A percentile compares a stretch with the other conserved stretches of the same genome.
phyloP scores from a whole-genome alignment of 2,329 filamentous ascomycete species.

The Aspergillus sp. region DNA sequence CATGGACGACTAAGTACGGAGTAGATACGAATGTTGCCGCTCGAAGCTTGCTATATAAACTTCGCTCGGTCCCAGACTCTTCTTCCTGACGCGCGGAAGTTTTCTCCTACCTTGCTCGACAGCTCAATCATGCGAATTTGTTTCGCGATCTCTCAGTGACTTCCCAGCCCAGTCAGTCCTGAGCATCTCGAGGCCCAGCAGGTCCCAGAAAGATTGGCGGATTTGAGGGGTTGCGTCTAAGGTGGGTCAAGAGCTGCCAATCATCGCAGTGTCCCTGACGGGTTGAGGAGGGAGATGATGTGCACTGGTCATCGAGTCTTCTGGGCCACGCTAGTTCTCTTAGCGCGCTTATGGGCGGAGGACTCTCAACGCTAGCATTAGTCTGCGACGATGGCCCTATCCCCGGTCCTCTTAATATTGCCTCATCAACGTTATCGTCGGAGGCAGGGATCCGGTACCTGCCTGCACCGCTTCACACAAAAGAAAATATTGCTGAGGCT shows the following conservation, averaged over 20 bases:
- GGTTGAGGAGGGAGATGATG: constrained; percentile 23
- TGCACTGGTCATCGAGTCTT: constrained; percentile 27
- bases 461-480: background rate
- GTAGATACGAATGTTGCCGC: background rate
- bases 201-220: constrained; percentile 4
- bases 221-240: constrained; percentile 27
- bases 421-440: constrained; percentile 4
- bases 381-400: constrained; percentile 1
- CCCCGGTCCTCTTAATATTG: constrained; percentile 10
- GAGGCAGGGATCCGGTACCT: background rate
- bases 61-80: background rate
- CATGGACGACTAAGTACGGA: background rate
- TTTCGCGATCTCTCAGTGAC: background rate
- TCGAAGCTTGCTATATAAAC: background rate
- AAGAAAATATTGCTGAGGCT: background rate
- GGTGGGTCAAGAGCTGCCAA: constrained; percentile 25
- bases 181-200: background rate
- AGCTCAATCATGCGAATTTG: background rate
- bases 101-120: background rate
- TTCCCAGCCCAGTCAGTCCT: background rate
- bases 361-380: constrained; percentile 2
- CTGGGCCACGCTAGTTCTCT: constrained; percentile 13
- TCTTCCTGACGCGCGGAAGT: background rate
- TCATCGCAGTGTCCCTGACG: constrained; percentile 26
- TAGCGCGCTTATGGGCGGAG: constrained; percentile 10